Evolutionary conservation across 805 yeast species (phyloP).

Genomic region (Zygoascus bituminiphila): DNA sequence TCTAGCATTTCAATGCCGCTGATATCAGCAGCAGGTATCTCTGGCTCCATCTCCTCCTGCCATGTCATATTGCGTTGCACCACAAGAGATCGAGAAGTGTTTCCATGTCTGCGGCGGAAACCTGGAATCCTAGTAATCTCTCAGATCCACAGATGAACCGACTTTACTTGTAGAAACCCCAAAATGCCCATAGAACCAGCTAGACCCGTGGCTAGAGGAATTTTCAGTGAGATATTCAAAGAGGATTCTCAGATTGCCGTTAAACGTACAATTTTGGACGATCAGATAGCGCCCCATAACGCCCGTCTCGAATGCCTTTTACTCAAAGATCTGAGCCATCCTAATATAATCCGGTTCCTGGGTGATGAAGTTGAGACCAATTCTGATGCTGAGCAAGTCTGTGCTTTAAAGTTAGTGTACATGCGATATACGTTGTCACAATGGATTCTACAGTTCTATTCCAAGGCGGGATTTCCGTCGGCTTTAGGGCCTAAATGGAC

Average conservation of each 20-base stretch:
- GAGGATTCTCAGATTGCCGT: constrained; percentile 31
- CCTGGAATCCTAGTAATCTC: too few species aligned
- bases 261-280: constrained; percentile 42
- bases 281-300: constrained; percentile 47
- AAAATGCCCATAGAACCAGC: too few species aligned
- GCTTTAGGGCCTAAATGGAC: constrained; percentile 18
- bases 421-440: constrained; percentile 2
- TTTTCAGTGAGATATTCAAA: background rate
- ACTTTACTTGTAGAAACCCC: too few species aligned
- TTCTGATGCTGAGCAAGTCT: constrained; percentile 24
- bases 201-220: too few species aligned
- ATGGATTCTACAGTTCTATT: constrained; percentile 37
- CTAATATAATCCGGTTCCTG: background rate
- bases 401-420: background rate
- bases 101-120: background rate
- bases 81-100: background rate
- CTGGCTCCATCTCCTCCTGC: background rate
- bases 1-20: background rate
- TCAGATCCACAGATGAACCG: too few species aligned
- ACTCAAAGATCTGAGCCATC: constrained; percentile 22
- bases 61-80: background rate
- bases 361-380: constrained; percentile 8
- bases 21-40: background rate
- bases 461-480: constrained; percentile 28
- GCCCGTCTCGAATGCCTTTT: constrained; percentile 39